Conservation (phyloP, 1,284 basidiomycete genomes). For the Spongiforma sp. region DNA sequence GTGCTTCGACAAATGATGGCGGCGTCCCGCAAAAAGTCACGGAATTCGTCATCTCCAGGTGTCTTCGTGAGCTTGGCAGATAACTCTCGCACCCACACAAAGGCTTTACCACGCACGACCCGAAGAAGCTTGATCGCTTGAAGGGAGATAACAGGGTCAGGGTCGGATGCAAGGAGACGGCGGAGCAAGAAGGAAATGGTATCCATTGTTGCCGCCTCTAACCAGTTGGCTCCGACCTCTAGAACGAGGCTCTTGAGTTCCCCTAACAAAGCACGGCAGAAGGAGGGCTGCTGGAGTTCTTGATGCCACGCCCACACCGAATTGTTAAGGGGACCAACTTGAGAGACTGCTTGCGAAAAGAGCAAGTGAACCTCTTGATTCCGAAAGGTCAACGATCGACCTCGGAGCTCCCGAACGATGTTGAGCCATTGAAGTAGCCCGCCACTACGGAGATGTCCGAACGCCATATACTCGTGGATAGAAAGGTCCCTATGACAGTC, state of each 20-base stretch:
- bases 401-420: constrained; percentile 46
- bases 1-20: constrained; percentile 47
- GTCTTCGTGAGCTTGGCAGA: constrained; percentile 25
- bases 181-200: constrained; percentile 41
- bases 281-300: constrained; percentile 36
- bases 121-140: constrained; percentile 35
- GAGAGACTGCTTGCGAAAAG: constrained; percentile 46
- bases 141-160: constrained; percentile 6
- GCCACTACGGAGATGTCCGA: constrained; percentile 49
- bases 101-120: constrained; percentile 36
- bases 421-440: constrained; percentile 54
- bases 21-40: constrained; percentile 37
- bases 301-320: constrained; percentile 39
- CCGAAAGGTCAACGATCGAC: constrained; percentile 42
- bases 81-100: constrained; percentile 44
- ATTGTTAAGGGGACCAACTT: constrained; percentile 41
- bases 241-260: constrained; percentile 39
- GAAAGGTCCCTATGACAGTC: constrained; percentile 42
- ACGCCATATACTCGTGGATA: constrained; percentile 50
- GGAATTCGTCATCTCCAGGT: constrained; percentile 27
- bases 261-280: constrained; percentile 39
- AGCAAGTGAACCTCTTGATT: constrained; percentile 45
- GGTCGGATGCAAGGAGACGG: constrained; percentile 41
- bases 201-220: constrained; percentile 42
- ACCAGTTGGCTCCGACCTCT: constrained; percentile 48